Conservation (phyloP, 1,284 basidiomycete species). For the Pholiota adiposa region DNA sequence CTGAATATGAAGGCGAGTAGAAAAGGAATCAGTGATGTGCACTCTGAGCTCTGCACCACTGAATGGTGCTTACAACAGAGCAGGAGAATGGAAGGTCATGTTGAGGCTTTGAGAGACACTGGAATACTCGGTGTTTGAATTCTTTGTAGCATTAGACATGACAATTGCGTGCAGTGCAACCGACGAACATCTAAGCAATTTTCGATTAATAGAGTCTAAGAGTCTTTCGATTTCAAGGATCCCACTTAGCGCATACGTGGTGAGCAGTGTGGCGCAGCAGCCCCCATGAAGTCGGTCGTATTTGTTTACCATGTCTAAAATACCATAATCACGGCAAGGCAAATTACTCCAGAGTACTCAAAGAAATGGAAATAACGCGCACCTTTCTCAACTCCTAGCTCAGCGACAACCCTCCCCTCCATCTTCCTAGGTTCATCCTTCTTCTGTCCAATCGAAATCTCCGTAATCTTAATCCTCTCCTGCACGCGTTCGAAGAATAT, state of each 20-base stretch:
- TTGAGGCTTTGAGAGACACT: constrained; percentile 50
- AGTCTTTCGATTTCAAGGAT: no score
- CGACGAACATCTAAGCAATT: constrained; percentile 19
- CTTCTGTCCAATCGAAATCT: constrained; percentile 46
- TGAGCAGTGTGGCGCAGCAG: constrained; percentile 45
- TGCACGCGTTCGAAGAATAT: constrained; percentile 34
- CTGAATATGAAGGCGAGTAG: constrained; percentile 26
- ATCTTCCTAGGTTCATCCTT: constrained; percentile 31
- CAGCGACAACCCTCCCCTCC: constrained; percentile 49
- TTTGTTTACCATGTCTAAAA: constrained; percentile 53
- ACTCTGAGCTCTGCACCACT: background rate
- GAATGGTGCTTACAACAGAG: constrained; percentile 35
- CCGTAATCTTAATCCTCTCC: constrained; percentile 36
- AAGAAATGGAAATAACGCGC: no score
- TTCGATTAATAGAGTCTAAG: no score
- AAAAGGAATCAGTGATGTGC: background rate
- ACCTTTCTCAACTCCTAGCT: constrained; percentile 44
- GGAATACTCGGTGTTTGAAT: constrained; percentile 23
- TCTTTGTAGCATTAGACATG: background rate
- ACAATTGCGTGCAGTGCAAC: background rate
- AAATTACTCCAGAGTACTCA: no score
- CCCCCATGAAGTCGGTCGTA: constrained; percentile 46
- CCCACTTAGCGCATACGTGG: constrained; percentile 41
- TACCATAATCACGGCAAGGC: no score
- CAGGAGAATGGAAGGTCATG: constrained; percentile 54